Base-by-base conservation (phyloP, 768 basidiomycete genomes). In the Rhodotorula diobovata region DNA sequence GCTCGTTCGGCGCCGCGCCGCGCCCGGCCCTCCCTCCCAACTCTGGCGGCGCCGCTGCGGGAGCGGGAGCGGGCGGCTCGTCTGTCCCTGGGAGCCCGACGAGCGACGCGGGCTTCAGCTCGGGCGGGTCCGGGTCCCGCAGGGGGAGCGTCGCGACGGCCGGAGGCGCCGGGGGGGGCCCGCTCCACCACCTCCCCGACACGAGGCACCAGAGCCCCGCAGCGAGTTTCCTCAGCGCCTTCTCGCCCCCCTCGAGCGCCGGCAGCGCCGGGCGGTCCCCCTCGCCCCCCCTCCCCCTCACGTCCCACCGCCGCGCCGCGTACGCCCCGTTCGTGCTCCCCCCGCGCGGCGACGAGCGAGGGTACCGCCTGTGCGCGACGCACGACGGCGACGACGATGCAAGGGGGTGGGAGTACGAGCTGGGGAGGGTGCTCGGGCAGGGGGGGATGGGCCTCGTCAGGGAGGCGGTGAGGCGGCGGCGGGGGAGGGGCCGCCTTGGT, bases 391-490 rank as follows among this genome's bases (percentile, higher is more conserved):
- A 67, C 20, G 75, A 65, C 16, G 39, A 60, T 10, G n/a, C n/a
- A n/a, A n/a, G n/a, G n/a, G 70, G 61, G 39, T 73, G 70, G 6
- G 77, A 75, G 15, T 75, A 68, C 63, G 53, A 70, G 14, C 50
- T 78, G 1, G 76, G 74, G 7, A 30, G 54, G 37, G 68, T 70
- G n/a, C 46, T 78, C 0, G 77, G 77, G 0, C 21, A 34, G 0
- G 77, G 77, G 0, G 75, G 72, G 12, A 76, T 78, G 66, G 73
- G 72, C 10, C 34, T 70, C 12, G 77, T 78, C 5, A n/a, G 71
- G 8, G 72, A 76, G 56, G 74, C 69, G 37, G 37, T 39, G 48
- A 23, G 37, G 12, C 9, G 30, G 46, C 30, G 39, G 28, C 18
- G 34, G 34, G 21, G 41, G n/a, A n/a, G n/a, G n/a, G n/a, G n/a